Base-by-base conservation (phyloP, 1,139 yeast species). In the Diutina rugosa region DNA sequence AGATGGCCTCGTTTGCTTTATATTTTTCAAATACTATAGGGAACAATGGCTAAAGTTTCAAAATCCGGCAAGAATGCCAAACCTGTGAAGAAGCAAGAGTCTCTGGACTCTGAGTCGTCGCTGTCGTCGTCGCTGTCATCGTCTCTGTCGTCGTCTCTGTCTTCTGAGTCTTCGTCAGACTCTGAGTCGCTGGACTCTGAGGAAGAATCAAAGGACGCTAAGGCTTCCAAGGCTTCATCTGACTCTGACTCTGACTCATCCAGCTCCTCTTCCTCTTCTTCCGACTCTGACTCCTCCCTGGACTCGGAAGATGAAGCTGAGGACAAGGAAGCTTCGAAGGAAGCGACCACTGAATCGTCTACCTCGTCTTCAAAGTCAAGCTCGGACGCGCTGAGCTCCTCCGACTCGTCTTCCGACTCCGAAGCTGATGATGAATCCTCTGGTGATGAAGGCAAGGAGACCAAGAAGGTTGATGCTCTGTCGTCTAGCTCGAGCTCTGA, bases 51-150 rank as follows among this genome's bases (percentile, higher is more conserved):
- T 46, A 61, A 61, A 56, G 56, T 59, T 45, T 51, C 62, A 29
- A 57, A 69, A 63, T 65, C 66, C 52, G 65, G 69, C 61, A 66
- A 65, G 63, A 69, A 67, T 54, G 63, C 49, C 18, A 41, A 35
- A 67, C 63, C 57, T n/a, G 41, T 32, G n/a, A 49, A 49, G 53
- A 49, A 49, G 45, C 41, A 29, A 10, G 53, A 49, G 32, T 49
- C 53, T n/a, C 32, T 32, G 44, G 32, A 38, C n/a, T 30, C 41
- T 6, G 10, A 8, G 10, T 47, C 38, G 51, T 56, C 57, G 35
- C 58, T 58, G 51, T 59, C 61, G 56, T 60, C 59, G 56, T 63
- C 64, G 41, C 57, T 59, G 3, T 55, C 57, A 5, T 56, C 59
- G 9, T 54, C 56, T 8, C 57, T 59, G 4, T 56, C 58, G 12